Conservation (phyloP, 2,329 filamentous ascomycete species). For the Venturia pyrina region DNA sequence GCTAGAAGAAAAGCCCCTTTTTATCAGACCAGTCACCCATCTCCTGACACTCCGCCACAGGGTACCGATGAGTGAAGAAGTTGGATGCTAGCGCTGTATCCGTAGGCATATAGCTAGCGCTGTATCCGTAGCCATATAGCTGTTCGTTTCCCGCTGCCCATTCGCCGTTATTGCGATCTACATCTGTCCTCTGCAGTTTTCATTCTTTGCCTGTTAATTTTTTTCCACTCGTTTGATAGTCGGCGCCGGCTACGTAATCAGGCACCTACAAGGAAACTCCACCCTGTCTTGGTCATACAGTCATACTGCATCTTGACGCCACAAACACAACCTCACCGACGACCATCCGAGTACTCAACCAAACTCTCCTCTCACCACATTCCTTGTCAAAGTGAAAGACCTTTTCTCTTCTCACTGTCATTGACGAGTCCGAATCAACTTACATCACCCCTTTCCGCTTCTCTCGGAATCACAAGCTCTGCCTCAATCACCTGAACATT, state of each 20-base stretch:
- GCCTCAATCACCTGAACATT: neutral
- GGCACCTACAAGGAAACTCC: neutral
- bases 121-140: neutral
- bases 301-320: neutral
- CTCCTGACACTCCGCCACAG: neutral
- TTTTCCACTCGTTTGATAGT: neutral
- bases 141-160: neutral
- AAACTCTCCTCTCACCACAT: neutral
- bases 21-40: neutral
- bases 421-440: neutral
- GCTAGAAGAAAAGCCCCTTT: neutral
- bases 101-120: neutral
- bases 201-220: neutral
- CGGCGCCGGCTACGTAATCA: neutral
- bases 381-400: neutral
- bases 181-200: neutral
- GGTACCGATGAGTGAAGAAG: neutral
- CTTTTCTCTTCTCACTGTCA: neutral
- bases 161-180: neutral
- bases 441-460: neutral
- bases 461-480: neutral
- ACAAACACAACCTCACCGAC: neutral
- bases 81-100: neutral
- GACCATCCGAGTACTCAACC: neutral
- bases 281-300: neutral